Percentiles rank a stretch among this genome's conserved stretches.
These are phyloP conservation scores for Aspergillus aculeatus DNA, from an alignment of 2,329 filamentous ascomycete genomes.

Conservation along the genomic window DNA sequence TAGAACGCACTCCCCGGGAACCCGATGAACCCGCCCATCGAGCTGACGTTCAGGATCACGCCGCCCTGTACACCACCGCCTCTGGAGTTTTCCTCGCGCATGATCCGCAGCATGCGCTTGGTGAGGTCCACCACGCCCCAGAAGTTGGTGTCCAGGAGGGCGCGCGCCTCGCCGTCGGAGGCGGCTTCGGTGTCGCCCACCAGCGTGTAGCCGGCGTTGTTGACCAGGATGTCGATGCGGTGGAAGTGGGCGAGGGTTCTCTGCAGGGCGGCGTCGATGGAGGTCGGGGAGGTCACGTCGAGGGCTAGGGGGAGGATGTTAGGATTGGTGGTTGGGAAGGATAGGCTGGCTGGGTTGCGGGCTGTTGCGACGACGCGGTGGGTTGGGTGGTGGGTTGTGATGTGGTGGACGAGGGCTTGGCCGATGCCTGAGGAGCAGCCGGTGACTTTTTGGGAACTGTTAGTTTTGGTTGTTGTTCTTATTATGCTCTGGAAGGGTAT, in stretches of 20 bases:
- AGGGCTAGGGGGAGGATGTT: constrained; percentile 49
- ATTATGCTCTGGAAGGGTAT: not conserved
- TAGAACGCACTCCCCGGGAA: constrained; percentile 22
- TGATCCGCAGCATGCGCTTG: not conserved
- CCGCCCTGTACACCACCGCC: constrained; percentile 27
- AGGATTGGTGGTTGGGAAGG: constrained; percentile 39
- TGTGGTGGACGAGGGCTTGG: constrained; percentile 34
- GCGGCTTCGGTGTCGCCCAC: constrained; percentile 21
- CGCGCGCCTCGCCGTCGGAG: constrained; percentile 15
- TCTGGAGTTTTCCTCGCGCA: constrained; percentile 21
- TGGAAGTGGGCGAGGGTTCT: constrained; percentile 36
- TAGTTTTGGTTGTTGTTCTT: constrained; percentile 12
- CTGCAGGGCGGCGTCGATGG: constrained; percentile 39
- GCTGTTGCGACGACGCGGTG: constrained; percentile 51
- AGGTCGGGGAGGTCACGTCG: constrained; percentile 47
- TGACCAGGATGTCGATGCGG: constrained; percentile 21
- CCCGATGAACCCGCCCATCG: constrained; percentile 19
- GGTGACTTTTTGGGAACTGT: constrained; percentile 37
- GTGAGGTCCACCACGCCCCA: constrained; percentile 10
- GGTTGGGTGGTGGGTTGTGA: constrained; percentile 37
- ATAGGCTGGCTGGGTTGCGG: constrained; percentile 44
- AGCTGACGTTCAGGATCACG: constrained; percentile 21
- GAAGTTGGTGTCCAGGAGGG: constrained; percentile 21
- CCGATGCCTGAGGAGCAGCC: constrained; percentile 54
- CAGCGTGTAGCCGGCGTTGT: constrained; percentile 23